Evolutionary conservation across 2,329 filamentous ascomycete species (phyloP), one percentile per base, ranked within the genome.

Genomic region (Alternaria sp.): DNA sequence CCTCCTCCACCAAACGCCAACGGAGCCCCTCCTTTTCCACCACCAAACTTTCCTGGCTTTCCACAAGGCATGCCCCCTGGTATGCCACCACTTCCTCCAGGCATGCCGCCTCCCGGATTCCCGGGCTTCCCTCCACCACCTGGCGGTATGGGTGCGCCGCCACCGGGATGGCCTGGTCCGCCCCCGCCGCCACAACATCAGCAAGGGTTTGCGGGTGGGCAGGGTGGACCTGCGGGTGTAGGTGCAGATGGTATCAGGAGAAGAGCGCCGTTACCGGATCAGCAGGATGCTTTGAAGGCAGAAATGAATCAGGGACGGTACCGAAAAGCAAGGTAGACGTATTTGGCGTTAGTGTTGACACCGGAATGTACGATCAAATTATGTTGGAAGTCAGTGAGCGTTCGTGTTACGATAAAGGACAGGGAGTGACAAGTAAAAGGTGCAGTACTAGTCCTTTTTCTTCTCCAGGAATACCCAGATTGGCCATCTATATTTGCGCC

Each of bases 251-350:
- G 60, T 5, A 77, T 77, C 49, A 77, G 73, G 23, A 77, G 61
- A 69, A 82, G 90, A 64, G 92, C 87, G 6, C 93, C 92, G 9
- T 81, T 97, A 46, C 93, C 93, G 0, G 94, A 92, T 76, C 93
- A 96, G 80, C 89, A 92, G 75, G 93, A 96, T 77, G 94, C 91
- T 70, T 81, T 96, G 70, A 87, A 90, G 70, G 88, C 90, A 78
- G 92, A 95, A 79, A 93, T 95, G 83, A 86, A 86, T 66, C 82
- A 83, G 66, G 85, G 85, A 11, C 80, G 84, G 68, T 87, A 83
- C 71, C 77, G 82, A 56, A 74, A 74, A 61, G 63, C 70, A 11
- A 66, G 72, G 57, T 74, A 62, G 49, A 40, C 21, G 44, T 46
- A 19, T 40, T 40, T 25, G 25, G 17, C 10, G 11, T 15, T 15